Evolutionary conservation across 495 filamentous ascomycete genomes (phyloP), one percentile per base, ranked within the genome.

Genomic region (Xylaria longipes): DNA sequence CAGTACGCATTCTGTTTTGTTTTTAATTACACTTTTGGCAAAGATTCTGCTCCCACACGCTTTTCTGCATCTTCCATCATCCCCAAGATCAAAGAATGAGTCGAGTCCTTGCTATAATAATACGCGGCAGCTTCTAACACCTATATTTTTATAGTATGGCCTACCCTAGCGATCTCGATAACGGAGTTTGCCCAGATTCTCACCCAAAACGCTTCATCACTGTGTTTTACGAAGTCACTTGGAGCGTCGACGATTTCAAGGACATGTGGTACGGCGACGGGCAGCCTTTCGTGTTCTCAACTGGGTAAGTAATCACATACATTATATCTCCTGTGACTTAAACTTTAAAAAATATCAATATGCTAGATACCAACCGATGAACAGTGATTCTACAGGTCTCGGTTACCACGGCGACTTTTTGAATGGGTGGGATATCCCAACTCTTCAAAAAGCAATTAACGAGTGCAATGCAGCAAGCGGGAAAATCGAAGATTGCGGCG

Each of bases 221-320:
- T 2, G 75, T 92, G 41, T 90, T 92, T 75, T 88, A 89, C 70
- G 91, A 92, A 76, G 84, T 90, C 69, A 83, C 86, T 54, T 93
- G 86, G 80, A 80, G 85, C 73, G 87, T 87, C 5, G 79, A 84
- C n/a, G 74, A 78, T 1, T 91, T 89, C 64, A 81, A 83, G 6
- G 80, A 85, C 63, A 72, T 80, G 68, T 90, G 89, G 87, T 85
- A 86, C 46, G 72, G 80, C 70, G 77, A 76, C 25, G 80, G 79
- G 50, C 87, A 89, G 70, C 90, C 89, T 1, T 91, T 90, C 77
- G 86, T 90, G 46, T 83, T 83, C 57, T 82, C 86, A 5, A 84
- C 71, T 8, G 76, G 80, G 79, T 74, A 68, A 50, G 72, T 71
- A 37, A 68, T 39, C 39, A 65, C 22, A n/a, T 50, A 68, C 15